Evolutionary conservation across 305 asterid species (phyloP).

Genomic region (Fraxinus xanthoxyloides): DNA sequence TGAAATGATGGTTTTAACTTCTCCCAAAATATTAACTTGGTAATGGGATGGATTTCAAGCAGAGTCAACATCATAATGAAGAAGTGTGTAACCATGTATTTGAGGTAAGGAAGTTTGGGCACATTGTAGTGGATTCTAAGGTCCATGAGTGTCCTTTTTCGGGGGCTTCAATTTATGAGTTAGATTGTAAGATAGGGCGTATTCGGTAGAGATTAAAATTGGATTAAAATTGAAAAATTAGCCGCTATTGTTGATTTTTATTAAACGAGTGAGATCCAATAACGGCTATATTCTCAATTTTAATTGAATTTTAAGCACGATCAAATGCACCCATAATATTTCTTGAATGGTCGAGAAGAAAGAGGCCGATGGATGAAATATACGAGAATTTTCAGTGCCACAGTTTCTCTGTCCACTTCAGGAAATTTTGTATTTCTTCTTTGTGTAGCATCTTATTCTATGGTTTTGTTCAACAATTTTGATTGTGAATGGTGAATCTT

Average conservation of each 20-base stretch:
- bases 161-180: not conserved
- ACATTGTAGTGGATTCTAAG: not conserved
- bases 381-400: not conserved
- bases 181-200: not conserved
- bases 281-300: too few relatives aligned
- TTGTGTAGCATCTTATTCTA: not conserved
- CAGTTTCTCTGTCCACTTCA: not conserved
- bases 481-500: not conserved
- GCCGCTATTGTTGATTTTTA: too few relatives aligned
- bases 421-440: not conserved
- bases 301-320: too few relatives aligned
- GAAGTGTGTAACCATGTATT: not conserved
- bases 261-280: too few relatives aligned
- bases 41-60: not conserved
- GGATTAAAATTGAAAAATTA: too few relatives aligned
- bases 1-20: not conserved
- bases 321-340: too few relatives aligned
- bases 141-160: not conserved
- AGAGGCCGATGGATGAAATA: not conserved
- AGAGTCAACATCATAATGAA: not conserved
- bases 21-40: not conserved
- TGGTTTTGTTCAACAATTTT: not conserved
- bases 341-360: not conserved
- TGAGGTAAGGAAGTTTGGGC: not conserved
- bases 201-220: too few relatives aligned